Evolutionary conservation across 176 grass and related monocot species (phyloP).

Genomic region (Zizania latifolia): DNA sequence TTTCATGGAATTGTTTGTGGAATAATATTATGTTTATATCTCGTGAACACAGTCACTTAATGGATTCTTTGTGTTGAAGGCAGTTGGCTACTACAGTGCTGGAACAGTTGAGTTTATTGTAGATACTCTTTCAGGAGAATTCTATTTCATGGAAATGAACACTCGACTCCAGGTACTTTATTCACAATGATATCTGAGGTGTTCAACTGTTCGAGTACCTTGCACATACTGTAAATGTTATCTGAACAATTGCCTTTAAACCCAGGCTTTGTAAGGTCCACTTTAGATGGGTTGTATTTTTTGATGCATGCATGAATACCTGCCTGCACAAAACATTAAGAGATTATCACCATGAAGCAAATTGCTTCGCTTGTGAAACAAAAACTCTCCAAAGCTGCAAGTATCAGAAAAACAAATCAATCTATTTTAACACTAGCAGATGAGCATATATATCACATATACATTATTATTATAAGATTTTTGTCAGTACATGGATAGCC

Average conservation of each 20-base stretch:
- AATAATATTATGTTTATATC: constrained; percentile 27
- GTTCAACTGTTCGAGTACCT: background rate
- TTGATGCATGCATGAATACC: background rate
- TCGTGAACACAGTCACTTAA: constrained; percentile 40
- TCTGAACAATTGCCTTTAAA: background rate
- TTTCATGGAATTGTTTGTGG: background rate
- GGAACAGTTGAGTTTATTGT: constrained; percentile 97
- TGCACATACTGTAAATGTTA: background rate
- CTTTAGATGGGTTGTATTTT: background rate
- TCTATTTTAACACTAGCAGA: background rate
- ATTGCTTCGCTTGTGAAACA: background rate
- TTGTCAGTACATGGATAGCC: background rate
- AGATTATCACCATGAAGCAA: background rate
- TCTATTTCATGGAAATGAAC: constrained; percentile 99
- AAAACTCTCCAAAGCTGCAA: background rate
- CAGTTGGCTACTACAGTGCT: constrained; percentile 97
- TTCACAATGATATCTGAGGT: background rate
- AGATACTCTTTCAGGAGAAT: constrained; percentile 76
- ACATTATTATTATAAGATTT: background rate
- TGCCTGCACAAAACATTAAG: background rate
- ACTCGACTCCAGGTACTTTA: constrained; percentile 82
- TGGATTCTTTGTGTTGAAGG: constrained; percentile 69
- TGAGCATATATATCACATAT: background rate
- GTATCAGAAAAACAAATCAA: background rate
- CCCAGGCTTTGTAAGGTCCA: background rate